Evolutionary conservation across 345 rosid genomes (phyloP).

Genomic region (Eucalyptus sp.): DNA sequence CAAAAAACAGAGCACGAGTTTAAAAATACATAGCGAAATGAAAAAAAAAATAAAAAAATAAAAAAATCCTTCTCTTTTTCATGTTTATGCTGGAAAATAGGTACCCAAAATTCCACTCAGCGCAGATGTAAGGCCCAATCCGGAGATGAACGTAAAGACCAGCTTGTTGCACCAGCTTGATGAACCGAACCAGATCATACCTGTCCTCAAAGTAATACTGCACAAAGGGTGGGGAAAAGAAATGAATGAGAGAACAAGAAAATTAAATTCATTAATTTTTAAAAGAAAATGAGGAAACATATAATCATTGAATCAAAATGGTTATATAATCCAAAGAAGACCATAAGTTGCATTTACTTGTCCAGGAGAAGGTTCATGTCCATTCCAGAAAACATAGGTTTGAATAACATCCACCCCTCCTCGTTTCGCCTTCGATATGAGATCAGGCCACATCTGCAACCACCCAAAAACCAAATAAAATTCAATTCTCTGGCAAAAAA

Average conservation of each 20-base stretch:
- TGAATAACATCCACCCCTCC: constrained; percentile 39
- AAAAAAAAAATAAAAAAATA: not conserved
- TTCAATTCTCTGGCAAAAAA: not conserved
- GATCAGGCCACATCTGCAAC: constrained; percentile 9
- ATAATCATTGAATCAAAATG: not conserved
- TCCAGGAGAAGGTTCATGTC: constrained; percentile 12
- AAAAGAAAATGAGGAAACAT: not conserved
- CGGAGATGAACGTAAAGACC: constrained; percentile 24
- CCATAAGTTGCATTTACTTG: not conserved
- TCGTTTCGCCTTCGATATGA: constrained; percentile 7
- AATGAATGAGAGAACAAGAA: not conserved
- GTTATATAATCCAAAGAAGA: no score
- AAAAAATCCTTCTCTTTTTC: not conserved
- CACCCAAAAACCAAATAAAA: not conserved
- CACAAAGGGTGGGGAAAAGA: not conserved
- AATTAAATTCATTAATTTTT: not conserved
- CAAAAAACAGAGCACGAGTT: not conserved
- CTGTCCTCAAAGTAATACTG: constrained; percentile 28
- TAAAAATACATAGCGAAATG: not conserved
- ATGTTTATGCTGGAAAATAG: not conserved
- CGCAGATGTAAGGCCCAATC: constrained; percentile 7
- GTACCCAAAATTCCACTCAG: constrained; percentile 14
- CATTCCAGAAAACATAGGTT: constrained; percentile 43
- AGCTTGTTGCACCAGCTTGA: constrained; percentile 29
- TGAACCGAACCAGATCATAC: constrained; percentile 31